Base-by-base conservation (phyloP, 2,329 filamentous ascomycete genomes). In the Macrophomina phaseolina region DNA sequence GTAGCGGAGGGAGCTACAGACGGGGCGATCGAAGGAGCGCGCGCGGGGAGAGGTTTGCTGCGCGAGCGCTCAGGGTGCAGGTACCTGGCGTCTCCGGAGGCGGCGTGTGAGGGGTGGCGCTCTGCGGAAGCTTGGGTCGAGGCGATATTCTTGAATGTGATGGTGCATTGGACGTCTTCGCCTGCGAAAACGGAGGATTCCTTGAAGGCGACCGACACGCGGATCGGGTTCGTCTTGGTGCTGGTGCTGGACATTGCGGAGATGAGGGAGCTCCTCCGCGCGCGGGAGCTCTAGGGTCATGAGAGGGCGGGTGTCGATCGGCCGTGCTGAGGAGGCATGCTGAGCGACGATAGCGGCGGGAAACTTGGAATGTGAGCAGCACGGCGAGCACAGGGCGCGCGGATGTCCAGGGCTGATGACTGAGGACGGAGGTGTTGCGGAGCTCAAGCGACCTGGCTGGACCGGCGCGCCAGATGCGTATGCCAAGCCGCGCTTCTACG, bases 121-220 rank as follows among this genome's bases (percentile, higher is more conserved):
- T 76, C 74, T 70, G 70, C 69, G 28, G 75, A 70, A 30, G 32
- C 16, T 8, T 38, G 30, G n/a, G 87, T 85, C 69, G 74, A 78
- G 36, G 86, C 83, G 60, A 94, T 86, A 78, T 99, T 99, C 81
- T 91, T 94, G 82, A 99, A 99, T 61, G 92, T 97, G 78, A 99
- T 97, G 71, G 90, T 93, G 81, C 95, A 98, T 81, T 94, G 92
- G 75, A 98, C 87, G 76, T 97, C 91, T 84, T 99, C 95, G 80
- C 95, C 95, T 67, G 95, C 92, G 81, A 98, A 99, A 74, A 99
- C 92, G 69, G 92, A 94, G 79, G 94, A 90, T 77, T 97, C 92
- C 78, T 93, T 91, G 91, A 94, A 99, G 82, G 90, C 90, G 79
- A 99, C 92, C 79, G 94, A 97, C 80, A 97, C 94, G 79, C 94